Conservation (phyloP, 495 filamentous ascomycete genomes). For the Penicillium steckii region DNA sequence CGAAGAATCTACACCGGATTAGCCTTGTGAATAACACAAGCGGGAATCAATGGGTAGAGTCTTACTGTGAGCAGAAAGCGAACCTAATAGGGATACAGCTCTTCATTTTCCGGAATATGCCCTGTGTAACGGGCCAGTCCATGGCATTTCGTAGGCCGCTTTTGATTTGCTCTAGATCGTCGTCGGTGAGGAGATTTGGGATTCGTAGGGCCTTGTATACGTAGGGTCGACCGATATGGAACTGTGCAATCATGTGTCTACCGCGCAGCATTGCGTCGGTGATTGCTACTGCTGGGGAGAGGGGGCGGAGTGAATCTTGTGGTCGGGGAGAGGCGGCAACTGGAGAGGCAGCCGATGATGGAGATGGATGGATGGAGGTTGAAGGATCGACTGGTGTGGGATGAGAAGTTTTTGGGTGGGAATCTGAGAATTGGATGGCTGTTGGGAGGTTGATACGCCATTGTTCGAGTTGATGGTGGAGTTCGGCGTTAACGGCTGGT, state of each 20-base stretch:
- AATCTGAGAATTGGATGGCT: conserved; percentile 39
- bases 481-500: conserved; percentile 44
- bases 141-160: conserved; percentile 44
- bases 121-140: conserved; percentile 45
- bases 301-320: conserved; percentile 24
- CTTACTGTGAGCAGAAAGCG: conserved; percentile 49
- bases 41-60: not conserved
- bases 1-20: conserved; percentile 37
- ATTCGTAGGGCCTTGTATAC: conserved; percentile 47
- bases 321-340: conserved; percentile 18
- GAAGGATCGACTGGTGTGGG: conserved; percentile 12
- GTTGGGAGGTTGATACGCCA: conserved; percentile 47
- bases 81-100: conserved; percentile 49
- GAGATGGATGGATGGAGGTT: conserved; percentile 20
- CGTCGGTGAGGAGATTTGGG: conserved; percentile 38
- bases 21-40: not conserved
- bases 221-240: conserved; percentile 50
- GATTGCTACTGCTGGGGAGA: conserved; percentile 40
- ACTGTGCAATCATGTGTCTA: conserved; percentile 45
- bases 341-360: conserved; percentile 26
- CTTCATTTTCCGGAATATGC: conserved; percentile 47
- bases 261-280: conserved; percentile 49
- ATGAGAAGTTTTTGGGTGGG: conserved; percentile 15
- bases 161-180: conserved; percentile 45
- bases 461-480: conserved; percentile 47